Evolutionary conservation across 345 rosid genomes (phyloP), one percentile per base, ranked within the genome.

Genomic region (Noccaea bulbosa): DNA sequence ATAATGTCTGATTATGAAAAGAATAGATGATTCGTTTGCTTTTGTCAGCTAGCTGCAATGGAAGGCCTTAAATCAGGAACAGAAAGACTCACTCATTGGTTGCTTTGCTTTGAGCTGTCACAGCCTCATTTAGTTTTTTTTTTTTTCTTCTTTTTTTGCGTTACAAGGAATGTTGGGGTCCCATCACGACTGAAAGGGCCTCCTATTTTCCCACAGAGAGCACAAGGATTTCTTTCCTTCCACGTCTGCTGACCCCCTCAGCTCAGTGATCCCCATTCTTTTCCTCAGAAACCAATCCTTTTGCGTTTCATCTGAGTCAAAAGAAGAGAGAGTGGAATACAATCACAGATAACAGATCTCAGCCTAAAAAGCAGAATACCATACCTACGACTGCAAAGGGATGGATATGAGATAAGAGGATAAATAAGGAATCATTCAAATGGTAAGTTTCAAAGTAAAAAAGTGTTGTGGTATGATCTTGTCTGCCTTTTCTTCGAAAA

Each of bases 221-320:
- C 72, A 68, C 78, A 78, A 15, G 59, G 70, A 79, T 50, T 75
- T 78, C 14, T 59, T 32, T 17, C 55, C 15, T 74, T 74, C 67
- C 78, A 74, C 78, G 40, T 73, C 39, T 71, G 17, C 81, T 74
- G 88, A 83, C 67, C 86, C 56, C 84, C 81, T 43, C 1, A 47
- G 57, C 67, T 76, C 81, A 82, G 77, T 77, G 75, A 27, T 35
- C 44, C 50, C 71, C 81, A 62, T 71, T 71, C 58, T 4, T 71
- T 71, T 59, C 57, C 77, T 62, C 69, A n/a, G 51, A 37, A 34
- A 61, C 81, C 27, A 78, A 76, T 62, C 82, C 79, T 62, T 68
- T 66, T 69, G 81, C 80, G 83, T 40, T 80, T 80, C 83, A 81
- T 77, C 81, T 61, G 69, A 77, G 82, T 84, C 78, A 76, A 73